Evolutionary conservation across 176 grass and related monocot species (phyloP).

Genomic region (Thalia dealbata): DNA sequence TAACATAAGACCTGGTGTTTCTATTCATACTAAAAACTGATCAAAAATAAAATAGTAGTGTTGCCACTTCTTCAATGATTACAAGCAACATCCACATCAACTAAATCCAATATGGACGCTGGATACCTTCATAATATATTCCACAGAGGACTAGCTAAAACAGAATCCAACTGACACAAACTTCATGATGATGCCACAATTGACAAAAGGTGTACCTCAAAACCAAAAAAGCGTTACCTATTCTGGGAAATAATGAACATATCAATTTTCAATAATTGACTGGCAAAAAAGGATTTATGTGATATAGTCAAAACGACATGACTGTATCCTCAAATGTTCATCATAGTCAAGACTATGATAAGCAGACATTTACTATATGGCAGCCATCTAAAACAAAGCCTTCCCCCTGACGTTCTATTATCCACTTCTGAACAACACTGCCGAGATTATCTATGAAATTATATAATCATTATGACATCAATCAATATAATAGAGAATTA

Average conservation of each 20-base stretch:
- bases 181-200: background rate
- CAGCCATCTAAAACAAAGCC: background rate
- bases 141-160: background rate
- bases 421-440: too few relatives aligned
- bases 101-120: background rate
- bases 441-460: background rate
- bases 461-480: background rate
- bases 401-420: background rate
- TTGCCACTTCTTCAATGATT: too few relatives aligned
- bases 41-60: too few relatives aligned
- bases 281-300: background rate
- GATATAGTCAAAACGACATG: too few relatives aligned
- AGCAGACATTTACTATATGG: background rate
- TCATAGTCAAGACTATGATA: background rate
- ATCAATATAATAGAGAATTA: background rate
- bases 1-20: too few relatives aligned
- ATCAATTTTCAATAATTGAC: background rate
- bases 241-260: background rate
- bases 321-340: background rate
- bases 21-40: too few relatives aligned
- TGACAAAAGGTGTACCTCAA: background rate
- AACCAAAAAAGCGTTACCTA: background rate
- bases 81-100: too few relatives aligned
- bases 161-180: background rate
- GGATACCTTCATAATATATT: background rate